Conservation (phyloP, 495 filamentous ascomycete genomes). For the Aspergillus incahuasiensis region DNA sequence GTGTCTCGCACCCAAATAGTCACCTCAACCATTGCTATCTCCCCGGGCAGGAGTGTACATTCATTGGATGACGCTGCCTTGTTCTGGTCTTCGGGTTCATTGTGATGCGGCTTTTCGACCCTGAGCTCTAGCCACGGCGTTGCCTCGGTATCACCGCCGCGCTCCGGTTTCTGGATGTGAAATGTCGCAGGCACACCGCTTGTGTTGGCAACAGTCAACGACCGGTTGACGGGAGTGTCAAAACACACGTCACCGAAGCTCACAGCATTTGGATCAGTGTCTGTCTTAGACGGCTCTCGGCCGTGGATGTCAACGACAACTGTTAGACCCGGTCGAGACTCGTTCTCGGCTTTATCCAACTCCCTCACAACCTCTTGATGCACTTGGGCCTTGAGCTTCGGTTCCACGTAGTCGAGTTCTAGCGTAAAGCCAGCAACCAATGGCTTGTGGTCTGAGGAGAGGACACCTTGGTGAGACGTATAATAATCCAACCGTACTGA, state of each 20-base stretch:
- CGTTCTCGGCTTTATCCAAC: slow-evolving; percentile 89
- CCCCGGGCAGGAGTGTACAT: slow-evolving; percentile 73
- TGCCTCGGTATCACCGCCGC: slow-evolving; percentile 34
- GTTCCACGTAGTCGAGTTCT: slow-evolving; percentile 77
- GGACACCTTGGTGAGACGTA: slow-evolving; percentile 78
- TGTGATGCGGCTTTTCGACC: slow-evolving; percentile 48
- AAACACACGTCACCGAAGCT: slow-evolving; percentile 73
- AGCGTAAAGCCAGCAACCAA: slow-evolving; percentile 74
- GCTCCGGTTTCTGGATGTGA: slow-evolving; percentile 63
- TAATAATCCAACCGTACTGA: slow-evolving; percentile 70
- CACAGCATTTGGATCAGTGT: slow-evolving; percentile 52
- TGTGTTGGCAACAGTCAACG: slow-evolving; percentile 86
- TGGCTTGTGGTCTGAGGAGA: slow-evolving; percentile 96
- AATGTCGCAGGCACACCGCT: slow-evolving; percentile 72
- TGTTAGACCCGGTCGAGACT: slow-evolving; percentile 77
- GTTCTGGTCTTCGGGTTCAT: slow-evolving; percentile 28
- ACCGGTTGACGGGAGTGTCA: slow-evolving; percentile 56
- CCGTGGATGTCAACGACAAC: slow-evolving; percentile 67
- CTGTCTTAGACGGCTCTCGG: slow-evolving; percentile 22
- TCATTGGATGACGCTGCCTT: slow-evolving; percentile 31
- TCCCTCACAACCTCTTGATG: slow-evolving; percentile 85
- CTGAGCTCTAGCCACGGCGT: slow-evolving; percentile 65
- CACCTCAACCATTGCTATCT: slow-evolving; percentile 66
- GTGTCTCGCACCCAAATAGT: slow-evolving; percentile 59
- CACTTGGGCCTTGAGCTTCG: slow-evolving; percentile 73